Base-by-base conservation (phyloP, 148 eudicot species). In the Heliosperma pusillum region DNA sequence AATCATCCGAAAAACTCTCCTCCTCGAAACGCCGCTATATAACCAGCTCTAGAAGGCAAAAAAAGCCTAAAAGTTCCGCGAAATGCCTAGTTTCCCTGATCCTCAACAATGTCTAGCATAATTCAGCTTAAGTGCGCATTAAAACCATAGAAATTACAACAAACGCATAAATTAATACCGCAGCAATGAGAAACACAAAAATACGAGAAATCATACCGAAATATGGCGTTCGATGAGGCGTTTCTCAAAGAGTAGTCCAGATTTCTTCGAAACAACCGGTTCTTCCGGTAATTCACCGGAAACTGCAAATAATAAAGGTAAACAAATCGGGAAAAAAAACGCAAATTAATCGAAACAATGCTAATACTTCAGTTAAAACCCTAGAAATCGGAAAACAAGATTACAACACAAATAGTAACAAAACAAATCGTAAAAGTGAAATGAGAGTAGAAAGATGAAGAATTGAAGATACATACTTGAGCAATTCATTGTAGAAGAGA, bases 271-370 rank as follows among this genome's bases (percentile, higher is more conserved):
- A 76, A 92, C 89, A 25, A 95, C 97, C 25, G 99, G 93, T 50
- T 95, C 96, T 79, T 92, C 99, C 87, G 99, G 99, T 22, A 89
- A 87, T 76, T 95, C 99, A 24, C 97, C 98, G 85, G 98, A 92
- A 73, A 94, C 98, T 94, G 93, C 76, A 55, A 45, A 61, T 11
- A 13, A 11, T 10, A 62, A 61, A 62, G 1, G 27, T 0, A 22
- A 44, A 9, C 15, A 40, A 67, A 67, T 67, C 69, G 45, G n/a
- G n/a, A n/a, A n/a, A 65, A 33, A n/a, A 47, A 65, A 53, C 36
- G 15, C 15, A 63, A 63, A 27, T 26, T 16, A 15, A 65, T 21
- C 42, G 30, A 65, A 20, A 17, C 20, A 26, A 61, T 25, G 30
- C 1, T 24, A 50, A 36, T 36, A 36, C 42, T 36, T 36, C 7